Evolutionary conservation across 2,329 filamentous ascomycete genomes (phyloP).

Genomic region (Malbranchea cinnamomea): DNA sequence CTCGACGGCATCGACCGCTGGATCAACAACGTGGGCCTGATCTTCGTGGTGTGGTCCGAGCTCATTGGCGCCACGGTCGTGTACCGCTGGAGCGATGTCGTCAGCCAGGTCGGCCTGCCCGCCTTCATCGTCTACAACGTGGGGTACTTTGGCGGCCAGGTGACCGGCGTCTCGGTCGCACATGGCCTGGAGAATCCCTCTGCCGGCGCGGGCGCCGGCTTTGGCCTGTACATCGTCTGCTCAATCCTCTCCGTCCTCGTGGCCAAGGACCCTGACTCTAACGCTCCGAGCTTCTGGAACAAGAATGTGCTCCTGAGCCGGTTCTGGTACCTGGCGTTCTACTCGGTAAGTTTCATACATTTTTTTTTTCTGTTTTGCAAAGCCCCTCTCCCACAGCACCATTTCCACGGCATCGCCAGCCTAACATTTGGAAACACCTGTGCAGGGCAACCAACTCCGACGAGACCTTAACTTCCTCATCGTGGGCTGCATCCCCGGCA

Average conservation of each 20-base stretch:
- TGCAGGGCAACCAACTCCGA: slow-evolving; percentile 40
- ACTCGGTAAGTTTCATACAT: slow-evolving; percentile 34
- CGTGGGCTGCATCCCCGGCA: slow-evolving; percentile 36
- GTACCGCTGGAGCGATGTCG: slow-evolving; percentile 42
- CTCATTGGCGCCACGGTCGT: slow-evolving; percentile 38
- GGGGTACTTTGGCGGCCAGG: slow-evolving; percentile 39
- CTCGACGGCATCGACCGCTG: slow-evolving; percentile 41
- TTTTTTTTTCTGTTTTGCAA: too few species aligned
- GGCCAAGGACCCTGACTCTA: slow-evolving; percentile 28
- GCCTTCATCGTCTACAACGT: slow-evolving; percentile 37
- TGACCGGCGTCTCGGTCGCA: slow-evolving; percentile 37
- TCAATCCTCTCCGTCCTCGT: slow-evolving; percentile 26
- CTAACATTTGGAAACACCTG: slow-evolving; percentile 1
- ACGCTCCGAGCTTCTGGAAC: slow-evolving; percentile 30
- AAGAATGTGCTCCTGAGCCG: slow-evolving; percentile 23
- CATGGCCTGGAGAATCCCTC: slow-evolving; percentile 29
- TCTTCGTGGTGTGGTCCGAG: slow-evolving; percentile 44
- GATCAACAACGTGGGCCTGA: slow-evolving; percentile 42
- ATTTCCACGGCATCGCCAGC: neutral
- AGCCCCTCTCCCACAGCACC: too few species aligned
- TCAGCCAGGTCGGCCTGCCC: slow-evolving; percentile 33
- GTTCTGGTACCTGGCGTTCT: slow-evolving; percentile 42
- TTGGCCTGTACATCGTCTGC: slow-evolving; percentile 36
- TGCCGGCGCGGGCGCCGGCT: slow-evolving; percentile 37
- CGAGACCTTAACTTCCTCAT: slow-evolving; percentile 41